phyloP scores from a whole-genome alignment of 331 rosid species.

The Ulmus americana region DNA sequence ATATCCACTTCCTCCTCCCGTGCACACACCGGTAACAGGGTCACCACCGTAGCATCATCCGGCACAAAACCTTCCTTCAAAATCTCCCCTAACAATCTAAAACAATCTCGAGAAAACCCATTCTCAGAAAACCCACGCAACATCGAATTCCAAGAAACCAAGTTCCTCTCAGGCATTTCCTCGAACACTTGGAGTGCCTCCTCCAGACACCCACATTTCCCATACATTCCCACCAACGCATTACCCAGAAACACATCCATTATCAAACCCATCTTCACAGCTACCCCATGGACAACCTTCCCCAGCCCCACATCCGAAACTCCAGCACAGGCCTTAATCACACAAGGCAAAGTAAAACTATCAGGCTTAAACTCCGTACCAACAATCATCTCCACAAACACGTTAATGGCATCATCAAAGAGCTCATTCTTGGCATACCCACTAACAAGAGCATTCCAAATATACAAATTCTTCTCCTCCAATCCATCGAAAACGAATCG shows the following conservation, averaged over 20 bases:
- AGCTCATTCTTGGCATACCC: constrained; percentile 55
- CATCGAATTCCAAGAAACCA: constrained; percentile 82
- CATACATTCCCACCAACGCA: constrained; percentile 62
- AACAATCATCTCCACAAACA: constrained; percentile 45
- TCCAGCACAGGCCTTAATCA: constrained; percentile 60
- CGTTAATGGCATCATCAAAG: constrained; percentile 32
- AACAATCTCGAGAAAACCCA: constrained; percentile 37
- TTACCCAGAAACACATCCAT: constrained; percentile 67
- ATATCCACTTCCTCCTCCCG: constrained; percentile 36
- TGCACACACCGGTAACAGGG: constrained; percentile 60
- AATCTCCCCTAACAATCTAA: constrained; percentile 32
- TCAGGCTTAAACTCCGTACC: constrained; percentile 53
- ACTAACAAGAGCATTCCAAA: constrained; percentile 79
- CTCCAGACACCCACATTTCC: constrained; percentile 45
- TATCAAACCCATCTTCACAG: constrained; percentile 45
- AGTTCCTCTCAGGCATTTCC: constrained; percentile 45
- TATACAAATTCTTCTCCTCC: constrained; percentile 43
- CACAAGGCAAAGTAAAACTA: constrained; percentile 62
- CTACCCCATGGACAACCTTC: constrained; percentile 52
- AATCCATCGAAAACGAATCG: constrained; percentile 45
- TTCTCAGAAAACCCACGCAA: constrained; percentile 54
- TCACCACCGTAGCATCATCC: constrained; percentile 72
- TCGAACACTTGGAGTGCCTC: constrained; percentile 55
- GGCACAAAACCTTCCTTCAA: constrained; percentile 44
- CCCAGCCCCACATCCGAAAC: constrained; percentile 45